Percentiles rank a stretch among this genome's conserved stretches.
Conservation (phyloP, 2,329 filamentous ascomycete genomes). For the Aspergillus sclerotialis region DNA sequence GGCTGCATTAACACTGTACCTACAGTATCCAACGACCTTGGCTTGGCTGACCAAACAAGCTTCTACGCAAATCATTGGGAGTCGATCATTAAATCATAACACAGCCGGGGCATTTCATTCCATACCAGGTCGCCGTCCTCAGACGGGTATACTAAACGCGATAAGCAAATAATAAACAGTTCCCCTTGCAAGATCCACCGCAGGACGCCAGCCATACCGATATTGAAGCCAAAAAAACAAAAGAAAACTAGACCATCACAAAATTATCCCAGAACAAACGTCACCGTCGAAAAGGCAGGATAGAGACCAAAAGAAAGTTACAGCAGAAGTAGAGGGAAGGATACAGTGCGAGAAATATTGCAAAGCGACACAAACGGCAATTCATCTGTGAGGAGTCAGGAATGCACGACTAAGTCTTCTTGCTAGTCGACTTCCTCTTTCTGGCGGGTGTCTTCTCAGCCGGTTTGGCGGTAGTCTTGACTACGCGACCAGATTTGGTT, state of each 20-base stretch:
- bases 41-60: too few relatives aligned
- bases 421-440: slow-evolving; percentile 41
- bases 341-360: slow-evolving; percentile 20
- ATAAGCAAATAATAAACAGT: slow-evolving; percentile 16
- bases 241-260: slow-evolving; percentile 9
- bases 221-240: slow-evolving; percentile 15
- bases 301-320: slow-evolving; percentile 22
- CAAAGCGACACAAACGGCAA: slow-evolving; percentile 7
- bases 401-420: slow-evolving; percentile 16
- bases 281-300: slow-evolving; percentile 12
- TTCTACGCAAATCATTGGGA: too few relatives aligned
- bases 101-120: slow-evolving; percentile 20
- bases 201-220: slow-evolving; percentile 30
- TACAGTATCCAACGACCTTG: neutral
- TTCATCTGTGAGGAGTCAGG: slow-evolving; percentile 11
- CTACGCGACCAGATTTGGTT: slow-evolving; percentile 81
- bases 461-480: slow-evolving; percentile 55
- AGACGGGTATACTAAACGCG: slow-evolving; percentile 8
- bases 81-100: slow-evolving; percentile 4
- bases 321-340: slow-evolving; percentile 20
- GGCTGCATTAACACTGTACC: neutral
- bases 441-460: slow-evolving; percentile 31
- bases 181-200: slow-evolving; percentile 28
- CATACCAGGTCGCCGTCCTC: slow-evolving; percentile 8
- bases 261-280: slow-evolving; percentile 19